Base-by-base conservation (phyloP, 2,329 filamentous ascomycete genomes). In the Colletotrichum sp. region DNA sequence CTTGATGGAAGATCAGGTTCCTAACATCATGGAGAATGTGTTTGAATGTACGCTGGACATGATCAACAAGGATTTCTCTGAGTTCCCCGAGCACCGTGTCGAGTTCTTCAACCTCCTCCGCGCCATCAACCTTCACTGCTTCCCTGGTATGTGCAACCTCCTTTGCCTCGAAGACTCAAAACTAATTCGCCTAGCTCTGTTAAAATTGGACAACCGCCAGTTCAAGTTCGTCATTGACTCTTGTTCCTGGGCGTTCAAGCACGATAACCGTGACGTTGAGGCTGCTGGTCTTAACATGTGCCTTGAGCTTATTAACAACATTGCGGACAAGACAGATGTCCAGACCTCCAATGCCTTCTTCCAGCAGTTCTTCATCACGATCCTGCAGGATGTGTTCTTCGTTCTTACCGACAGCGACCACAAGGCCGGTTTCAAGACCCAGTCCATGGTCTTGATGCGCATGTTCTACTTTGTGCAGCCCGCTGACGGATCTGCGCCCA, bases 51-150 rank as follows among this genome's bases (percentile, higher is more conserved):
- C 97, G 4, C 89, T 99, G 72, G 96, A 98, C 81, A 99, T 99
- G 97, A 99, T 99, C 87, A 99, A 98, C 91, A 99, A 99, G 87
- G 97, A 99, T 85, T 99, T 99, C 86, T 98, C 97, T 62, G 97
- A 99, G 83, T 99, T 98, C 84, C 97, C 97, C 0, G 97, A 99
- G 84, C 97, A 99, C 83, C 94, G 97, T 73, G 97, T 99, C n/a
- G 96, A 98, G 85, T 99, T 99, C 86, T 99, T 99, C 91, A 98
- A 98, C 85, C 91, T 99, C 28, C 90, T 99, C 48, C 92, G 97
- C 79, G 95, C 96, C 16, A 98, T 99, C 87, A 99, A 99, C 85
- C 88, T 98, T 63, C 95, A 98, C 84, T 99, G 97, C 86, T 99
- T 99, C 92, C 95, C 95, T 63, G 94, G 88, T 89, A 86, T 71